A percentile compares a stretch with the other conserved stretches of the same genome.
Conservation (phyloP, 495 filamentous ascomycete genomes). For the Talaromyces liani region DNA sequence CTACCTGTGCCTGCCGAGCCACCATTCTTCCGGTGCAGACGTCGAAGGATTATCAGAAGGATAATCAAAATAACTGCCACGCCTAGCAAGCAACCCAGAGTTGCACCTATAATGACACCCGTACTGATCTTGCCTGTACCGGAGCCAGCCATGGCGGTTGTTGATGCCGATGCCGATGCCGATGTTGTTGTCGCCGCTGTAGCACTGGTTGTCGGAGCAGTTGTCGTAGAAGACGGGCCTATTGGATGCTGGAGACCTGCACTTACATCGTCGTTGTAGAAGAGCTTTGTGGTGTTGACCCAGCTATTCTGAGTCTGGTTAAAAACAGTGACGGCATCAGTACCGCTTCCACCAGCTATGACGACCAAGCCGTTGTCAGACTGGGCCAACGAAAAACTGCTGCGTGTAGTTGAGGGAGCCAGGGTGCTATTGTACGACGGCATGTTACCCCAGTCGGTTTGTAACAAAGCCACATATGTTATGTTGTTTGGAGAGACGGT, state of each 20-base stretch:
- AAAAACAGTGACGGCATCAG: constrained; percentile 64
- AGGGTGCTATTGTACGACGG: constrained; percentile 70
- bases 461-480: constrained; percentile 53
- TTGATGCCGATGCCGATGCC: constrained; percentile 22
- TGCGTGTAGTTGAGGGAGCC: constrained; percentile 54
- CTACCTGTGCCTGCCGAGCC: constrained; percentile 43
- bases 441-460: constrained; percentile 44
- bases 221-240: constrained; percentile 26
- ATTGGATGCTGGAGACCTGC: constrained; percentile 29
- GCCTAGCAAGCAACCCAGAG: constrained; percentile 71
- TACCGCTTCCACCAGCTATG: constrained; percentile 63
- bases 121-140: constrained; percentile 25
- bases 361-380: constrained; percentile 57
- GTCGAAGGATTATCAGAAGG: constrained; percentile 61
- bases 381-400: constrained; percentile 58
- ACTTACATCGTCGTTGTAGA: constrained; percentile 34
- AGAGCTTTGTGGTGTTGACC: constrained; percentile 64
- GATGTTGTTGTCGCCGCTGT: constrained; percentile 24
- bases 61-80: constrained; percentile 60
- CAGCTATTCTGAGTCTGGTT: constrained; percentile 71
- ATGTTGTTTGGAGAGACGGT: constrained; percentile 69
- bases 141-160: constrained; percentile 27
- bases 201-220: constrained; percentile 33
- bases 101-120: constrained; percentile 65
- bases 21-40: constrained; percentile 48